phyloP scores from a whole-genome alignment of 306 rosid genomes.

The Acacia acuminata region DNA sequence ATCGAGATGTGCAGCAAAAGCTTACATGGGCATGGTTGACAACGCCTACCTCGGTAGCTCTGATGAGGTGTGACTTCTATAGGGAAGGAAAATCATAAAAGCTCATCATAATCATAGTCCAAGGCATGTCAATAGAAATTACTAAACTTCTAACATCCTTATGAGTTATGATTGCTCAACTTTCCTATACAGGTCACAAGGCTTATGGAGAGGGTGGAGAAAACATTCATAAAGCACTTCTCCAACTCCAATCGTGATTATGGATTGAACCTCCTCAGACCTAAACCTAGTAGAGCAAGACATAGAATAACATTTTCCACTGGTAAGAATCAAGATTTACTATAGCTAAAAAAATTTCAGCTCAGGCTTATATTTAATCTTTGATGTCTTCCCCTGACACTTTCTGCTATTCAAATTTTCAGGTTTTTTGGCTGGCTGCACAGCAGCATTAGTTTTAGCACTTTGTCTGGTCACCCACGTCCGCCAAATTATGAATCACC shows the following conservation, averaged over 20 bases:
- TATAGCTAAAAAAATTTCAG: not conserved
- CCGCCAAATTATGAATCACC: slow-evolving; percentile 33
- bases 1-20: slow-evolving; percentile 56
- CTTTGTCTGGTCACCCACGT: slow-evolving; percentile 49
- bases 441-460: slow-evolving; percentile 51
- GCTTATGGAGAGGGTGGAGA: slow-evolving; percentile 46
- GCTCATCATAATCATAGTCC: not conserved
- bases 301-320: slow-evolving; percentile 64
- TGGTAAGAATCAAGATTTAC: slow-evolving; percentile 41
- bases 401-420: slow-evolving; percentile 14
- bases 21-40: slow-evolving; percentile 71
- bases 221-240: slow-evolving; percentile 45
- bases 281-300: slow-evolving; percentile 58
- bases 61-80: slow-evolving; percentile 52
- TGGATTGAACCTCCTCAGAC: slow-evolving; percentile 64
- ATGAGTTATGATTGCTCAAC: not conserved
- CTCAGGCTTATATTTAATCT: not conserved
- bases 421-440: slow-evolving; percentile 80
- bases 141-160: not conserved
- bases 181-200: slow-evolving; percentile 35
- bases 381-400: not conserved
- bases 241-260: slow-evolving; percentile 60
- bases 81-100: not conserved
- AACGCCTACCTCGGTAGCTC: slow-evolving; percentile 65
- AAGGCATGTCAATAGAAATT: not conserved